Percentiles rank a stretch among this genome's conserved stretches.
These are phyloP conservation scores for Pichia heedii DNA, from an alignment of 805 yeast genomes.

Conservation along the genomic window DNA sequence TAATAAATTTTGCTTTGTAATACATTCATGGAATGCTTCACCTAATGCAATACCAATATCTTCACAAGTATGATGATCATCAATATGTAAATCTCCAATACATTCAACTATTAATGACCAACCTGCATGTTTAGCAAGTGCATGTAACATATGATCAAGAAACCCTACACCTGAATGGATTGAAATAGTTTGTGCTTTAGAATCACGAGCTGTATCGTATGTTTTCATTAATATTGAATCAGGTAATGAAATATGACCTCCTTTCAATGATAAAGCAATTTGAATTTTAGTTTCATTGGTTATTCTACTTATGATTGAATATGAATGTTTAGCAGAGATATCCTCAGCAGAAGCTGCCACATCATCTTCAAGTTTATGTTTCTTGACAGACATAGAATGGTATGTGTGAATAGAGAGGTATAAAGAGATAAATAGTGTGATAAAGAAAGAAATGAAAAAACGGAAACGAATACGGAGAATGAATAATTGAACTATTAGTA, in stretches of 20 bases:
- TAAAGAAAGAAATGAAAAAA: too few species aligned
- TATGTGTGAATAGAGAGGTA: too few species aligned
- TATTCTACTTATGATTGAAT: slow-evolving; percentile 45
- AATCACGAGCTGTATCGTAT: slow-evolving; percentile 25
- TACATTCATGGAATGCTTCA: slow-evolving; percentile 76
- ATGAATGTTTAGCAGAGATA: slow-evolving; percentile 22
- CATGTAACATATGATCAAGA: slow-evolving; percentile 95
- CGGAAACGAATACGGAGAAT: too few species aligned
- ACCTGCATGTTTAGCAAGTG: slow-evolving; percentile 92
- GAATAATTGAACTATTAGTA: too few species aligned
- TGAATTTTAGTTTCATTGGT: slow-evolving; percentile 95
- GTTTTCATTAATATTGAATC: slow-evolving; percentile 41
- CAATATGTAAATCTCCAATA: slow-evolving; percentile 89
- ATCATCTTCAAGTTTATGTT: slow-evolving; percentile 9
- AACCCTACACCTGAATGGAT: slow-evolving; percentile 93
- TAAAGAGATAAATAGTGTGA: too few species aligned
- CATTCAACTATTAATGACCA: slow-evolving; percentile 90
- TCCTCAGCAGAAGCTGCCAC: slow-evolving; percentile 1
- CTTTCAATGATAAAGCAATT: slow-evolving; percentile 74
- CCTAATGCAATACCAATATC: slow-evolving; percentile 94
- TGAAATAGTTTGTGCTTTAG: slow-evolving; percentile 62
- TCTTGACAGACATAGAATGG: slow-evolving; percentile 1
- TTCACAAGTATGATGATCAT: slow-evolving; percentile 95
- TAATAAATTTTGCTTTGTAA: slow-evolving; percentile 54
- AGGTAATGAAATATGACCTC: slow-evolving; percentile 64